A percentile compares a stretch with the other conserved stretches of the same genome.
Conservation (phyloP, 164 flowering plant species). For the Malania oleifera region DNA sequence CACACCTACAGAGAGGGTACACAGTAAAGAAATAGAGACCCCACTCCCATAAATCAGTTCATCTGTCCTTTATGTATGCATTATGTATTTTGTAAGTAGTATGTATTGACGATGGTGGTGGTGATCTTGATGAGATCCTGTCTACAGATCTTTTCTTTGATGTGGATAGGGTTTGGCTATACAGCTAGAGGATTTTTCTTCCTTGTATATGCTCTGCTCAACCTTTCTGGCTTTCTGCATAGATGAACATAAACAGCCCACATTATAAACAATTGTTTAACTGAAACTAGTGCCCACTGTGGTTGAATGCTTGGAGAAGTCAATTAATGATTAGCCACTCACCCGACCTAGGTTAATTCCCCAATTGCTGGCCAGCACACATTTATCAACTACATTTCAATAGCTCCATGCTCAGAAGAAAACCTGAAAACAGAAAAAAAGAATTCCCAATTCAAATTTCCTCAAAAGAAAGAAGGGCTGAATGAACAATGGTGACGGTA, state of each 20-base stretch:
- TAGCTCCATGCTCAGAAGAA: conserved; percentile 34
- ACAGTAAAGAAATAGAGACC: conserved; percentile 26
- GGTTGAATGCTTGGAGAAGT: neutral
- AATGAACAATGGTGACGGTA: too few species aligned
- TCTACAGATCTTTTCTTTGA: conserved; percentile 25
- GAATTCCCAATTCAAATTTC: neutral
- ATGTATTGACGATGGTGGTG: conserved; percentile 31
- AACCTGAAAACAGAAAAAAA: conserved; percentile 23
- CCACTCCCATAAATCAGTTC: conserved; percentile 45
- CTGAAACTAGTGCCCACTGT: neutral
- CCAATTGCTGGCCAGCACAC: conserved; percentile 16
- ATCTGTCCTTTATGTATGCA: conserved; percentile 42
- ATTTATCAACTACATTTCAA: conserved; percentile 31
- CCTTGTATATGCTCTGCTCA: conserved; percentile 24
- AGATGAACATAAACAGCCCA: conserved; percentile 4
- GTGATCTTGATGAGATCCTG: conserved; percentile 28
- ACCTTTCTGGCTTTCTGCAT: conserved; percentile 20
- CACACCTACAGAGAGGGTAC: conserved; percentile 30
- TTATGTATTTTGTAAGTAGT: conserved; percentile 46
- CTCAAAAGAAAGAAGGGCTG: neutral
- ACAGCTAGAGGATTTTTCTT: conserved; percentile 29
- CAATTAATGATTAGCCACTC: neutral
- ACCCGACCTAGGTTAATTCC: conserved; percentile 22
- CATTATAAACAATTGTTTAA: neutral
- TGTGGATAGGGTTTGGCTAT: conserved; percentile 27